Evolutionary conservation across 2,329 filamentous ascomycete species (phyloP).

Genomic region (Neonectria faginata): DNA sequence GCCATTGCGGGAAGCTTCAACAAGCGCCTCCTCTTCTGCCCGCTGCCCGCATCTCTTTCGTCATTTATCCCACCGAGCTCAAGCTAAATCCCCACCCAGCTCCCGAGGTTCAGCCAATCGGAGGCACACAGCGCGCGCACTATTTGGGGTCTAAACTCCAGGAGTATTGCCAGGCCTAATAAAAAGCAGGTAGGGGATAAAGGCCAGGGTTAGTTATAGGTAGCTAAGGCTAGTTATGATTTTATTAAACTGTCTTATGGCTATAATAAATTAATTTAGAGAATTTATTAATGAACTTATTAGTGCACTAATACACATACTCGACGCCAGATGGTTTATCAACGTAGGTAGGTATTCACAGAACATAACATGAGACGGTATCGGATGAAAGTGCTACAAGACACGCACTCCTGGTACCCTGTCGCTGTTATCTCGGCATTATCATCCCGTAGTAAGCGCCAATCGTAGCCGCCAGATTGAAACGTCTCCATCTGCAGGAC

Average conservation of each 20-base stretch:
- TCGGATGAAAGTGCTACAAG: background rate
- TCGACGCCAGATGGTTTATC: background rate
- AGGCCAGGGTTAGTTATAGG: too few species aligned
- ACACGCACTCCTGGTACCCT: background rate
- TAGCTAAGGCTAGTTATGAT: too few species aligned
- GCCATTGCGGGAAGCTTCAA: background rate
- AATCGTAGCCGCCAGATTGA: slow-evolving; percentile 14
- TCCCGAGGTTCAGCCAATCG: slow-evolving; percentile 12
- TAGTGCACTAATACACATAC: too few species aligned
- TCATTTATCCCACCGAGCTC: slow-evolving; percentile 7
- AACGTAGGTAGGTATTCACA: background rate
- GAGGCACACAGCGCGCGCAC: background rate
- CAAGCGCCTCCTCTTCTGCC: background rate
- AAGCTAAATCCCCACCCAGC: background rate
- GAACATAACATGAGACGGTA: background rate
- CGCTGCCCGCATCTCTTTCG: background rate
- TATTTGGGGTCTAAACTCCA: too few species aligned
- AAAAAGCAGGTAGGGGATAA: too few species aligned
- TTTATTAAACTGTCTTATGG: too few species aligned
- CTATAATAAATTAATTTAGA: too few species aligned
- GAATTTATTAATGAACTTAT: too few species aligned
- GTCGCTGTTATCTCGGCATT: background rate
- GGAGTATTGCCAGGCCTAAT: too few species aligned
- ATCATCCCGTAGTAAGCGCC: background rate
- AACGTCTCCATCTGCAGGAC: slow-evolving; percentile 1